A percentile compares a stretch with the other conserved stretches of the same genome.
Evolutionary conservation across 306 rosid genomes (phyloP).

Genomic region (Acmispon strigosus): DNA sequence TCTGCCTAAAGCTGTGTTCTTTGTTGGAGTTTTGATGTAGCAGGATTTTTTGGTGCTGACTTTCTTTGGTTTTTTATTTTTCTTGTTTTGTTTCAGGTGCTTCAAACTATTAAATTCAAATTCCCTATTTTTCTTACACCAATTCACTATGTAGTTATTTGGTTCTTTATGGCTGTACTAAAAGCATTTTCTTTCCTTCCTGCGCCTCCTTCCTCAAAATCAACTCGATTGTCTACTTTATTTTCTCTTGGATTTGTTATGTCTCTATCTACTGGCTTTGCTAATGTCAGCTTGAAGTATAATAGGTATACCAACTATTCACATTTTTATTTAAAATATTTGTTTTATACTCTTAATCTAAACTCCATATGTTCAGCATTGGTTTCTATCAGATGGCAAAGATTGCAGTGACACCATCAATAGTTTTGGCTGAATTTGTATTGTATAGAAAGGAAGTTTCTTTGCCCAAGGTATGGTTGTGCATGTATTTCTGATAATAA

Average conservation of each 20-base stretch:
- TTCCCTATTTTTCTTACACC: conserved; percentile 79
- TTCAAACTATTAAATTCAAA: conserved; percentile 60
- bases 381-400: conserved; percentile 98
- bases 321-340: conserved; percentile 4
- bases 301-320: conserved; percentile 51
- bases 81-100: conserved; percentile 55
- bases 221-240: conserved; percentile 54
- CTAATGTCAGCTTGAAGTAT: conserved; percentile 87
- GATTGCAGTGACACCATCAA: conserved; percentile 88
- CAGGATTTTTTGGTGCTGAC: conserved; percentile 16
- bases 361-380: conserved; percentile 57
- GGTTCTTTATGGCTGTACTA: conserved; percentile 83
- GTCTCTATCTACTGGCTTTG: conserved; percentile 85
- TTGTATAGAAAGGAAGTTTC: conserved; percentile 66
- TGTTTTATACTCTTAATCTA: conserved; percentile 17
- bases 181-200: conserved; percentile 68
- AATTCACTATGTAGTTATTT: conserved; percentile 80
- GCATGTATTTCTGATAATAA: background rate
- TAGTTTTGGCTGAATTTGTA: conserved; percentile 78
- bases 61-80: background rate
- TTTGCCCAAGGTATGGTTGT: conserved; percentile 52
- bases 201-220: conserved; percentile 64
- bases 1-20: background rate
- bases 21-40: background rate
- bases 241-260: conserved; percentile 81